Percentiles rank a stretch among this genome's conserved stretches.
Evolutionary conservation across 192 early-diverging fungal species (phyloP).

Genomic region (Spizellomyces punctatus): DNA sequence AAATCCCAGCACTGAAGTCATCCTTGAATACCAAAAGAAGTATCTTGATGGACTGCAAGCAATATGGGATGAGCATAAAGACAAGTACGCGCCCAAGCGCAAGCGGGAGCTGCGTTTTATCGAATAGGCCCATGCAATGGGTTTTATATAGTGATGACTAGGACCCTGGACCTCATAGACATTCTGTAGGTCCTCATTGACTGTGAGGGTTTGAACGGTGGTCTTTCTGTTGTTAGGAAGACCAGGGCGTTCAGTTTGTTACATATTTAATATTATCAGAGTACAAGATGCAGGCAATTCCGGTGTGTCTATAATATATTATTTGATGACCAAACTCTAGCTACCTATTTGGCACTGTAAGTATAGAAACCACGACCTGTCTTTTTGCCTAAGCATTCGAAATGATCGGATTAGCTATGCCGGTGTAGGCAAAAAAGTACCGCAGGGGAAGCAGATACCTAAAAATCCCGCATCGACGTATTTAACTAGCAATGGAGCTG

Average conservation of each 20-base stretch:
- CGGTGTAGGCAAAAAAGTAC: neutral
- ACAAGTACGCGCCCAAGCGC: constrained; percentile 67
- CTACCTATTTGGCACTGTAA: constrained; percentile 45
- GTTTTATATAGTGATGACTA: too few species aligned
- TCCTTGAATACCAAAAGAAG: constrained; percentile 61
- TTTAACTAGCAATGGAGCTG: constrained; percentile 86
- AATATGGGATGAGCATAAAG: constrained; percentile 73
- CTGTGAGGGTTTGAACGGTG: too few species aligned
- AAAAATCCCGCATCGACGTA: constrained; percentile 97
- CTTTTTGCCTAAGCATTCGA: constrained; percentile 69
- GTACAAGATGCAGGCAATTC: too few species aligned
- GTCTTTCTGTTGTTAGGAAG: too few species aligned
- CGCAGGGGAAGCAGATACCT: constrained; percentile 38
- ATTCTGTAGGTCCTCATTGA: too few species aligned
- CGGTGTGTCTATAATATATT: too few species aligned
- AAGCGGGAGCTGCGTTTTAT: constrained; percentile 66
- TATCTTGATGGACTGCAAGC: constrained; percentile 68
- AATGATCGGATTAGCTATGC: neutral
- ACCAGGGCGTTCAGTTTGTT: too few species aligned
- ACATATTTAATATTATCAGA: too few species aligned
- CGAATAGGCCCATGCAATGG: constrained; percentile 41
- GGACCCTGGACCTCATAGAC: too few species aligned
- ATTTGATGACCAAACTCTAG: too few species aligned
- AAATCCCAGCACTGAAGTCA: constrained; percentile 63
- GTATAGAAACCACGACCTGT: constrained; percentile 86